A percentile compares a stretch with the other conserved stretches of the same genome.
Evolutionary conservation across 768 basidiomycete species (phyloP).

Genomic region (Podaxis rugospora): DNA sequence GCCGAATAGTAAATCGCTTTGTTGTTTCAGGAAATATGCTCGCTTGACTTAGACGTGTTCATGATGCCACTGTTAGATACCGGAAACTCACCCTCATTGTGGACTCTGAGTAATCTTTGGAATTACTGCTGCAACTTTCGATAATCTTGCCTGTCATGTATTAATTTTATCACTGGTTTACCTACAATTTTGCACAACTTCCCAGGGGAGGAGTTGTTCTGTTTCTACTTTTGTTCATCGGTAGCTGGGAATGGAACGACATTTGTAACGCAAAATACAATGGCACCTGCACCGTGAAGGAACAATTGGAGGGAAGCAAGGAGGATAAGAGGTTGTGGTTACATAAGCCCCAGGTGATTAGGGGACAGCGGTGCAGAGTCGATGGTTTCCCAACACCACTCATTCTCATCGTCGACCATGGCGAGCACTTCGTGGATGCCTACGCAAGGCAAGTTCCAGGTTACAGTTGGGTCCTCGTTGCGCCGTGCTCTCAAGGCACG

Average conservation of each 20-base stretch:
- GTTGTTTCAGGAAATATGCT: not conserved
- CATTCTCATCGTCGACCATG: constrained; percentile 24
- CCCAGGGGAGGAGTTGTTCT: constrained; percentile 18
- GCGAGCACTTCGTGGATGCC: constrained; percentile 54
- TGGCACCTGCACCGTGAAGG: not conserved
- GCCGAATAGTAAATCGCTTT: not conserved
- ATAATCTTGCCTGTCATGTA: not conserved
- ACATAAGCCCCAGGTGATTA: not conserved
- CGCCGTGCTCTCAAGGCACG: constrained; percentile 65
- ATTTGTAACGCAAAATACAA: not conserved
- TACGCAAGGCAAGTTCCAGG: constrained; percentile 49
- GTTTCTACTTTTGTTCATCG: not conserved
- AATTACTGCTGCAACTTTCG: not conserved
- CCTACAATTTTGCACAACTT: constrained; percentile 20
- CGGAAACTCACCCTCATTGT: not conserved
- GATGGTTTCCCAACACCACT: not conserved
- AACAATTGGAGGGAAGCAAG: not conserved
- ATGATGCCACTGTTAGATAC: constrained; percentile 8
- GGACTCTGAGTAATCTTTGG: constrained; percentile 4
- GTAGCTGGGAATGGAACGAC: not conserved
- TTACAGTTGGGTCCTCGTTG: constrained; percentile 61
- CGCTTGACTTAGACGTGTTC: not conserved
- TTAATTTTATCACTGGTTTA: not conserved
- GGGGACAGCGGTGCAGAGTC: not conserved
- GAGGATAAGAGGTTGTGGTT: not conserved